Evolutionary conservation across 345 rosid genomes (phyloP), one percentile per base, ranked within the genome.

Genomic region (Punica granatum): DNA sequence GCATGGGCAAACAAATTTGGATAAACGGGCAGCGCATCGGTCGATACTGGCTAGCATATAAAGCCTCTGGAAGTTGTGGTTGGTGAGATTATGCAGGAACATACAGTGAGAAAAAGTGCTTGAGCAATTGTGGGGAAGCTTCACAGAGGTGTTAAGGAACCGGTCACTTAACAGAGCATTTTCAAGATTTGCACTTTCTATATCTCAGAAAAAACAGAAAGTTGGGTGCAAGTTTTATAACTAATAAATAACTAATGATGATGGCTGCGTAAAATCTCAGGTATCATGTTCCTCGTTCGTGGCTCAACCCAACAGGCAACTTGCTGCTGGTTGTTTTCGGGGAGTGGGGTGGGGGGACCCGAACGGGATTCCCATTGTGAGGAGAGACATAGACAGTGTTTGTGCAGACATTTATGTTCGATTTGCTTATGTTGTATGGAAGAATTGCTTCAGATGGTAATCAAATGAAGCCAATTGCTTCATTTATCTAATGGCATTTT

Each of bases 341-440:
- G n/a, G 99, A 94, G 82, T 91, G 90, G 93, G 99, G 99, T 48
- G n/a, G n/a, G 98, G 99, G 66, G 88, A 94, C 44, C 99, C 99
- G 0, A 91, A 89, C 39, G 92, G 90, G 21, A 88, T 94, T 68
- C 74, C 89, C 28, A 64, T 94, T 79, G 98, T 91, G 19, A 85
- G 96, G 72, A 77, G 99, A 69, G 89, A 86, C 59, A 84, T n/a
- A n/a, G n/a, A n/a, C n/a, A n/a, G n/a, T n/a, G n/a, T n/a, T n/a
- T n/a, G n/a, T n/a, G n/a, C n/a, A n/a, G n/a, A n/a, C n/a, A n/a
- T n/a, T n/a, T n/a, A n/a, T n/a, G n/a, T n/a, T n/a, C n/a, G n/a
- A n/a, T n/a, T n/a, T n/a, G n/a, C n/a, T n/a, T n/a, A n/a, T n/a
- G n/a, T n/a, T n/a, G n/a, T n/a, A n/a, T n/a, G n/a, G n/a, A n/a